These are phyloP conservation scores for Thelonectria blattea DNA, from an alignment of 2,329 filamentous ascomycete species.

Conservation along the genomic window DNA sequence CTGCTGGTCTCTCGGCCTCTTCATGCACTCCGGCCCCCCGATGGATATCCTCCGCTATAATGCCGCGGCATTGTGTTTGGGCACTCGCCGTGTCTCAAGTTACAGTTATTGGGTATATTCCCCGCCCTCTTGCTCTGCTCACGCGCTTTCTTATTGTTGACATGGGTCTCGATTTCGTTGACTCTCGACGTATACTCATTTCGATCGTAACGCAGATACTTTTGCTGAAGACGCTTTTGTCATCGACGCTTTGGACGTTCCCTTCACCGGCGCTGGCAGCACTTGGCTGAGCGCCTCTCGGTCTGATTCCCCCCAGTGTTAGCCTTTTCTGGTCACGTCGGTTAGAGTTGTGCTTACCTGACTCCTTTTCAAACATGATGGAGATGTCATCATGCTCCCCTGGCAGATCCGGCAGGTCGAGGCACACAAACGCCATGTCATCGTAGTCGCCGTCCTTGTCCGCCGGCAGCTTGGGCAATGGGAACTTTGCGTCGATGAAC, in stretches of 20 bases:
- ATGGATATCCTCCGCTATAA: slow-evolving; percentile 1
- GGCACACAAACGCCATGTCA: slow-evolving; percentile 77
- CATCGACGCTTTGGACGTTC: slow-evolving; percentile 41
- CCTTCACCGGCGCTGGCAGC: slow-evolving; percentile 64
- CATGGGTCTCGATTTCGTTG: slow-evolving; percentile 13
- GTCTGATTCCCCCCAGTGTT: slow-evolving; percentile 47
- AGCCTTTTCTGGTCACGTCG: neutral
- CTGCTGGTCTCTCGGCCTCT: slow-evolving; percentile 1
- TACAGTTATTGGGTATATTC: slow-evolving; percentile 25
- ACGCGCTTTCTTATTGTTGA: slow-evolving; percentile 16
- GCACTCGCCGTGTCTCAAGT: slow-evolving; percentile 7
- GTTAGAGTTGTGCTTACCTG: slow-evolving; percentile 61
- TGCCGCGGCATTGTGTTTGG: neutral
- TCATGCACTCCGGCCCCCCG: slow-evolving; percentile 2
- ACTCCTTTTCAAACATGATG: slow-evolving; percentile 80
- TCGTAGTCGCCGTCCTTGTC: slow-evolving; percentile 58
- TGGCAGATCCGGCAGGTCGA: slow-evolving; percentile 87
- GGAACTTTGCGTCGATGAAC: slow-evolving; percentile 90
- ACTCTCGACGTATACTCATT: slow-evolving; percentile 31
- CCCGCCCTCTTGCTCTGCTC: slow-evolving; percentile 15
- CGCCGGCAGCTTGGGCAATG: slow-evolving; percentile 69
- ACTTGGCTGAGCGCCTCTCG: slow-evolving; percentile 59
- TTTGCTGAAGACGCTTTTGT: slow-evolving; percentile 14
- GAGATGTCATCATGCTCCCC: slow-evolving; percentile 93
- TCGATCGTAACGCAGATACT: slow-evolving; percentile 41